phyloP scores from a whole-genome alignment of 2,329 filamentous ascomycete genomes.

The Ceratocystis alfenasii region DNA sequence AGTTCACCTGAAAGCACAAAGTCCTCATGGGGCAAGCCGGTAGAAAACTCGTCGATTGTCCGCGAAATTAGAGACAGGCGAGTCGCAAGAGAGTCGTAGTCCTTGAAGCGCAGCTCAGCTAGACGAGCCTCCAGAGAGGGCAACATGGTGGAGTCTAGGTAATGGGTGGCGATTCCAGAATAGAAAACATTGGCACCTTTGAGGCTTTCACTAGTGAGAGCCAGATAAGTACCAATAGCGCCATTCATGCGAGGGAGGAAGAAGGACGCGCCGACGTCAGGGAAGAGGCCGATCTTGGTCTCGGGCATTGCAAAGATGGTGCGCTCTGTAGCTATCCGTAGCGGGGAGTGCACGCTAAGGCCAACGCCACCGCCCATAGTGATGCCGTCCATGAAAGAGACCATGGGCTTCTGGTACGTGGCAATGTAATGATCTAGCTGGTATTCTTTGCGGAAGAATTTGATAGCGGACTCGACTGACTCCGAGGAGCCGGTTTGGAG shows the following conservation, averaged over 20 bases:
- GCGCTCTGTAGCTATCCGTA: slow-evolving; percentile 90
- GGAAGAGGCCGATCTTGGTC: slow-evolving; percentile 97
- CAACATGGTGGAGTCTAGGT: slow-evolving; percentile 80
- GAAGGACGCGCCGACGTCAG: slow-evolving; percentile 92
- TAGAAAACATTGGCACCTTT: slow-evolving; percentile 79
- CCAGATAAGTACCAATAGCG: slow-evolving; percentile 78
- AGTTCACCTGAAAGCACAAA: slow-evolving; percentile 52
- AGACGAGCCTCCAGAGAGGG: slow-evolving; percentile 71
- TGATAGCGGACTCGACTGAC: slow-evolving; percentile 43
- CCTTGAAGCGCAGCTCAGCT: slow-evolving; percentile 77
- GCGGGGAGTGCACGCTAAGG: slow-evolving; percentile 84
- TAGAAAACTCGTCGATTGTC: slow-evolving; percentile 85
- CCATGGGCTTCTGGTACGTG: slow-evolving; percentile 83
- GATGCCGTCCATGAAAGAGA: slow-evolving; percentile 93
- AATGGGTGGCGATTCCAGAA: slow-evolving; percentile 87
- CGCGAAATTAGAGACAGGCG: slow-evolving; percentile 64
- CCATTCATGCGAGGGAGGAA: slow-evolving; percentile 88
- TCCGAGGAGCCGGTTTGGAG: slow-evolving; percentile 58
- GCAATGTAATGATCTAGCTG: slow-evolving; percentile 90
- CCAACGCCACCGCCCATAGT: slow-evolving; percentile 98
- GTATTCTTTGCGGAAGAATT: slow-evolving; percentile 94
- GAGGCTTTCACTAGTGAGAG: slow-evolving; percentile 75
- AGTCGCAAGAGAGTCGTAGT: slow-evolving; percentile 51
- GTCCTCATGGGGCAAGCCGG: slow-evolving; percentile 67
- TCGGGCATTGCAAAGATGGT: slow-evolving; percentile 98